Evolutionary conservation across 1,139 yeast species (phyloP), one percentile per base, ranked within the genome.

Genomic region (Protomyces gravidus): DNA sequence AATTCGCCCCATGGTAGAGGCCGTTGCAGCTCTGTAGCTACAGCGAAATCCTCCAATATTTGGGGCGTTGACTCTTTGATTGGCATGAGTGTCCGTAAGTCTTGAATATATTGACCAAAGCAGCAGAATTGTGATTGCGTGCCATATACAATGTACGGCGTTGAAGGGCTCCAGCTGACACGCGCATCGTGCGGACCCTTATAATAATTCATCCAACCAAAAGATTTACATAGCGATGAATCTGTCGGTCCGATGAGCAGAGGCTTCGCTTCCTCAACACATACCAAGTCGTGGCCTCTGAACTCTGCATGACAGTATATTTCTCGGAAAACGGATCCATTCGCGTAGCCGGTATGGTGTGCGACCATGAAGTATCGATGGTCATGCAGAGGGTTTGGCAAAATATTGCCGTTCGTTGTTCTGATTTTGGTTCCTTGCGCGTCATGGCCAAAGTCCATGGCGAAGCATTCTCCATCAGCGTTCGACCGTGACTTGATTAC

Each of bases 181-280:
- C 58, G 45, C 21, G 58, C 58, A 25, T 53, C 58, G 40, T 53
- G 58, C 4, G 58, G 58, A n/a, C 58, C 58, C 7, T 45, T 39
- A 11, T 46, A 33, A 4, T 7, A 30, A 21, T 39, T 23, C 42
- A 45, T 28, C 23, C 25, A 36, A 13, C 33, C 23, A n/a, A 45
- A 23, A 1, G 36, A 25, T 13, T 33, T 45, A 33, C 51, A 46
- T 13, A 36, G 26, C n/a, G 23, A 19, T 2, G 45, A 50, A 17
- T 28, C 45, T 9, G 58, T 53, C 2, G 51, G 50, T 7, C 39
- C 39, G 15, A 53, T 46, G 7, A 46, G 51, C 30, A 53, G 39
- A 11, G 28, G 33, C 9, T 21, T 26, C 15, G 51, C 45, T 17
- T 23, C 51, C 13, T 11, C 26, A 15, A 52, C 5, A 23, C 58